Evolutionary conservation across 2,329 filamentous ascomycete genomes (phyloP).

Genomic region (Botrytis deweyae): DNA sequence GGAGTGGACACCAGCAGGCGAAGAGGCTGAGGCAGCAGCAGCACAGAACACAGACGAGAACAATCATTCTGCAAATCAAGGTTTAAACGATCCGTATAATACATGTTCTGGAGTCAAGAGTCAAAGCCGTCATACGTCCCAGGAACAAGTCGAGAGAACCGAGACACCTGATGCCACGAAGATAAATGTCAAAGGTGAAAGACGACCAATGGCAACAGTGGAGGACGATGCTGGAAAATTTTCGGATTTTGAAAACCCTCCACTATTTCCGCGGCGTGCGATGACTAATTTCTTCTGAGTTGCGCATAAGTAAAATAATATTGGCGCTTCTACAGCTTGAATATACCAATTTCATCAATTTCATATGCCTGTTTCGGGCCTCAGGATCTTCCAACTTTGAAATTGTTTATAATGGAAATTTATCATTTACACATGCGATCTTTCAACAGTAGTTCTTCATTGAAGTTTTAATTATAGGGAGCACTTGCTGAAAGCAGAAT

Average conservation of each 20-base stretch:
- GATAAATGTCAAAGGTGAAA: neutral
- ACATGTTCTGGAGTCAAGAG: neutral
- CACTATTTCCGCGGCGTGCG: neutral
- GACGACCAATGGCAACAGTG: neutral
- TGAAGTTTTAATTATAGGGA: neutral
- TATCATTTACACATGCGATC: too few relatives aligned
- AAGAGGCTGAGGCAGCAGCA: neutral
- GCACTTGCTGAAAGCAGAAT: neutral
- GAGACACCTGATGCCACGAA: neutral
- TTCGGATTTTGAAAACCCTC: neutral
- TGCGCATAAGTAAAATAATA: too few relatives aligned
- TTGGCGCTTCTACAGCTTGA: too few relatives aligned
- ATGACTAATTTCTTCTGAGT: neutral
- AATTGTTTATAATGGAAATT: too few relatives aligned
- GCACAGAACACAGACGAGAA: neutral
- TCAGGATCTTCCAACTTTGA: too few relatives aligned
- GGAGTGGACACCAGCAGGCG: conserved; percentile 10
- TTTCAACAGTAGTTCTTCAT: too few relatives aligned
- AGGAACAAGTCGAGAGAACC: neutral
- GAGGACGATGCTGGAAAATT: neutral
- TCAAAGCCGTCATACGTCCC: too few relatives aligned
- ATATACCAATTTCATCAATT: too few relatives aligned
- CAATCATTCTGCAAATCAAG: neutral
- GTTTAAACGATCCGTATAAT: neutral
- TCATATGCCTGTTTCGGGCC: too few relatives aligned